A percentile compares a stretch with the other conserved stretches of the same genome.
Conservation (phyloP, 305 asterid species). For the Petunia hybrid region DNA sequence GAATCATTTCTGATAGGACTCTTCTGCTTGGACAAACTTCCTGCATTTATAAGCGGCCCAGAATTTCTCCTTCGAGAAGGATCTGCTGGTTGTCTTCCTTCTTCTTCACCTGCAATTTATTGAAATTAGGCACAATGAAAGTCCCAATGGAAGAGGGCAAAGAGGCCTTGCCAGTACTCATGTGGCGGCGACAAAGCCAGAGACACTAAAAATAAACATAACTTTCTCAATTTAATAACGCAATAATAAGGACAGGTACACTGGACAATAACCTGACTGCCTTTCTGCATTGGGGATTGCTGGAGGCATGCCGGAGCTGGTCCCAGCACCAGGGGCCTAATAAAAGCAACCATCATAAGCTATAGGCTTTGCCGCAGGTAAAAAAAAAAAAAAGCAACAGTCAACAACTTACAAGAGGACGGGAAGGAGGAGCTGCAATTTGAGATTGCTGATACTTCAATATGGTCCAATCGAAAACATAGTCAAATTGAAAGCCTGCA, state of each 20-base stretch:
- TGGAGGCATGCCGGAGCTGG: conserved; percentile 92
- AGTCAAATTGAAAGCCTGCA: conserved; percentile 94
- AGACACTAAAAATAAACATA: background rate
- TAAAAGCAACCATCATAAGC: conserved; percentile 34
- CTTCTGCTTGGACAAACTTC: conserved; percentile 56
- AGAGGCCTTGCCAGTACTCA: background rate
- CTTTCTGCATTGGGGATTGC: conserved; percentile 75
- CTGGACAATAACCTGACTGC: conserved; percentile 56
- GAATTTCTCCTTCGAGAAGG: conserved; percentile 41
- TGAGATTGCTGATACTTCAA: conserved; percentile 97
- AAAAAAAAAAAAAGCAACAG: background rate
- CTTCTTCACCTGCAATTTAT: conserved; percentile 45
- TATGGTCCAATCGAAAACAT: conserved; percentile 97
- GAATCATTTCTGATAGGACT: conserved; percentile 83
- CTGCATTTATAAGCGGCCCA: conserved; percentile 38
- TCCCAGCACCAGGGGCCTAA: conserved; percentile 81
- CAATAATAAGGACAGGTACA: conserved; percentile 24
- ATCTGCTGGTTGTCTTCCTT: conserved; percentile 42
- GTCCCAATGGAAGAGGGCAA: conserved; percentile 17
- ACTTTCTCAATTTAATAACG: background rate
- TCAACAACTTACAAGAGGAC: conserved; percentile 63
- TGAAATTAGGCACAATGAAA: background rate
- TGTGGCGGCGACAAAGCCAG: background rate
- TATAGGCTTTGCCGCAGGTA: conserved; percentile 14
- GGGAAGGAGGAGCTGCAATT: conserved; percentile 83